Evolutionary conservation across 805 yeast genomes (phyloP), one percentile per base, ranked within the genome.

Genomic region (Aciculoconidium aculeatum): DNA sequence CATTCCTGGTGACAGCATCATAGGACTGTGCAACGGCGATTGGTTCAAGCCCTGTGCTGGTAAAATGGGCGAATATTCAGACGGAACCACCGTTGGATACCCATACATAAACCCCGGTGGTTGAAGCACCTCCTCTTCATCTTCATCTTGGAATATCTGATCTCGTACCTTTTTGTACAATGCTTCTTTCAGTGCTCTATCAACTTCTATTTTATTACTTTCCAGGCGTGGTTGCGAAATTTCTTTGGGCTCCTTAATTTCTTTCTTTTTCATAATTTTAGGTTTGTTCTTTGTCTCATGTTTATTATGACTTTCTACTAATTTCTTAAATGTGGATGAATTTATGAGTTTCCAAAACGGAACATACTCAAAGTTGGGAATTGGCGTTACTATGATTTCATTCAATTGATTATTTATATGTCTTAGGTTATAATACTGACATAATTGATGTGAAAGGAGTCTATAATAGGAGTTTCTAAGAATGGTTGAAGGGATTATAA

Each of bases 391-490:
- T 6, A 45, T 28, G 6, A 51, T 51, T 18, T 51, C 55, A 23
- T 44, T 42, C 14, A 27, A 15, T n/a, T 36, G 22, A 26, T 39
- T 45, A 31, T 51, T 47, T 47, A 45, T 41, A 44, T 81, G 88
- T 23, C 75, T 76, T 32, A 80, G 49, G 14, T 64, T 58, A 44
- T 79, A 77, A 47, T 78, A 79, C 21, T 75, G 80, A 4, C 87
- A 83, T 19, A 80, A 56, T 40, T 79, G 81, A 51, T 82, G 88
- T 0, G 80, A 67, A 31, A 82, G 53, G 25, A 82, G 57, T 40
- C 90, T 58, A 40, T 74, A 76, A 49, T 77, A 81, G 3, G 86
- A 77, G 49, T 81, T 81, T 67, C 75, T 68, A 5, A 81, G 72
- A 15, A 27, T 30, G 20, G 29, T 35, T 6, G 51, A 40, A 22